Base-by-base conservation (phyloP, 148 eudicot species). In the Spergularia marina region DNA sequence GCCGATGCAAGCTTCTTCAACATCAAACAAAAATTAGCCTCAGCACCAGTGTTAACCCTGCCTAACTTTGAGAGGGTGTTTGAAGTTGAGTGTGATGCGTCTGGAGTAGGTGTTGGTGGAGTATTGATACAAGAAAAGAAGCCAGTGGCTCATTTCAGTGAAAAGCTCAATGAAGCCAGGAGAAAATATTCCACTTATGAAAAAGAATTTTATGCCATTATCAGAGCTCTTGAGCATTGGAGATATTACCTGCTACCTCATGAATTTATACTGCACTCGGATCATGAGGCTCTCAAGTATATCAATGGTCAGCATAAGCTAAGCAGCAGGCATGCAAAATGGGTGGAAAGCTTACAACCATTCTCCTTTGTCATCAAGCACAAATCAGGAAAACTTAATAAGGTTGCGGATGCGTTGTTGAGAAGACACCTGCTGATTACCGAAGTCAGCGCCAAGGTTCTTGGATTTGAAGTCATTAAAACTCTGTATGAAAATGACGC, bases 141-240 rank as follows among this genome's bases (percentile, higher is more conserved):
- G 10, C 55, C 52, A 18, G 36, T 60, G 9, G 77, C 77, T 44
- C 62, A 59, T 30, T 51, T 49, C 64, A 74, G 77, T 34, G 70
- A 74, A 23, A 74, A 62, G 16, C 53, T 74, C 3, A 53, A 51
- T 25, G 70, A 25, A 13, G 30, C 77, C 21, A 9, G 16, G 30
- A 17, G 41, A 18, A 63, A 52, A 0, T 51, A 34, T 40, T 44
- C 21, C 7, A 47, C 70, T 0, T 65, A 63, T 34, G 70, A 64
- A 0, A 34, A 74, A 23, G 70, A 63, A 14, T 56, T 64, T 52
- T 63, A 51, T 3, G 70, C 10, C 4, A 54, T 53, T 11, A 34
- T 61, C 1, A 53, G 51, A 6, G 69, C 69, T 10, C 47, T 61
- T 11, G 49, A n/a, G 1, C 57, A 63, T 18, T 74, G 21, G 59